Conservation (phyloP, 768 basidiomycete genomes). For the Tremella yokohamensis region DNA sequence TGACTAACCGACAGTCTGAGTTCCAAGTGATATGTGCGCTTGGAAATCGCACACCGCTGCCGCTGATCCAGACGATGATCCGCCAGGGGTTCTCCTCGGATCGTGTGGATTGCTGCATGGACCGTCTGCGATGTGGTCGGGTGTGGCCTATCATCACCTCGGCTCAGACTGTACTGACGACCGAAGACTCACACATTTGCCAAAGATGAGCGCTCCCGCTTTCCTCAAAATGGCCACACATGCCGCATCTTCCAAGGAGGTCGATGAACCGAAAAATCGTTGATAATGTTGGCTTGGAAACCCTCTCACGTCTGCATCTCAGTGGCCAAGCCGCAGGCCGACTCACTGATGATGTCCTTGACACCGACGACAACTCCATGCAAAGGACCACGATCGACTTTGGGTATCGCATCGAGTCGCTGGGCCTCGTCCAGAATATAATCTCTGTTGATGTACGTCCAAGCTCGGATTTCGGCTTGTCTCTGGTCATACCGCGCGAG, state of each 20-base stretch:
- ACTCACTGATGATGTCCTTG: slow-evolving; percentile 38
- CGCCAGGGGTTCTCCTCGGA: slow-evolving; percentile 41
- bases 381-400: slow-evolving; percentile 26
- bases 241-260: slow-evolving; percentile 34
- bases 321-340: too few species aligned
- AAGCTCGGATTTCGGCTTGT: slow-evolving; percentile 23
- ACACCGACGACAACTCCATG: slow-evolving; percentile 34
- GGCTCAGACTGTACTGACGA: too few species aligned
- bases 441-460: slow-evolving; percentile 28
- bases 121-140: slow-evolving; percentile 40
- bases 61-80: slow-evolving; percentile 46
- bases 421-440: slow-evolving; percentile 20
- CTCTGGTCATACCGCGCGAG: slow-evolving; percentile 27
- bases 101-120: slow-evolving; percentile 42
- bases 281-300: slow-evolving; percentile 48
- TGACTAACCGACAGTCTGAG: slow-evolving; percentile 23
- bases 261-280: slow-evolving; percentile 31
- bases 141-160: slow-evolving; percentile 13
- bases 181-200: slow-evolving; percentile 33
- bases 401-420: slow-evolving; percentile 26
- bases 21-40: slow-evolving; percentile 42
- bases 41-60: slow-evolving; percentile 49
- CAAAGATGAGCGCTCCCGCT: slow-evolving; percentile 43
- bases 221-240: slow-evolving; percentile 30
- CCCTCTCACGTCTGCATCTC: slow-evolving; percentile 16